Evolutionary conservation across 106 monocot genomes (phyloP).

Genomic region (Acorus calamus): DNA sequence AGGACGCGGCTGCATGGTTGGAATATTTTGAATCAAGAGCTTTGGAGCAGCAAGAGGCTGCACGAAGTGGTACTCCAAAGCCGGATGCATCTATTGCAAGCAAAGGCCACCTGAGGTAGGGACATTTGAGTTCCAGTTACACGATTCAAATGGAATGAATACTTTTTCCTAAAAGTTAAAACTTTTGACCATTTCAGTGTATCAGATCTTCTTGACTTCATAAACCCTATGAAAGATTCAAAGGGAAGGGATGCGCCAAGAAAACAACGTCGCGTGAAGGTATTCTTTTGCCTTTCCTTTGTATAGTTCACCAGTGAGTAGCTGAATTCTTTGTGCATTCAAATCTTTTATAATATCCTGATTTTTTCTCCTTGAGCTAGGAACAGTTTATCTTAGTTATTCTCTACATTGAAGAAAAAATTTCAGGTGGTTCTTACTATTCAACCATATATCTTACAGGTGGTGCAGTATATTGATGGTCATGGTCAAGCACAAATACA

Average conservation of each 20-base stretch:
- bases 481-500: too few relatives aligned
- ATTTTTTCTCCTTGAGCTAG: too few relatives aligned
- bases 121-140: not conserved
- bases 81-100: slow-evolving; percentile 96
- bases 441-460: too few relatives aligned
- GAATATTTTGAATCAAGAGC: slow-evolving; percentile 96
- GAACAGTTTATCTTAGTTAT: too few relatives aligned
- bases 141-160: not conserved
- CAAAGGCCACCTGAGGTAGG: slow-evolving; percentile 95
- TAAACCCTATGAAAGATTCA: slow-evolving; percentile 75
- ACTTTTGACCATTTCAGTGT: slow-evolving; percentile 64
- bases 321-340: too few relatives aligned
- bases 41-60: slow-evolving; percentile 90
- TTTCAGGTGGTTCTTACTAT: too few relatives aligned
- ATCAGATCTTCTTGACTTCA: slow-evolving; percentile 96
- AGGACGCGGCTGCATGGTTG: slow-evolving; percentile 98
- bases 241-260: slow-evolving; percentile 60
- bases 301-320: not conserved
- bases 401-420: too few relatives aligned
- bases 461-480: too few relatives aligned
- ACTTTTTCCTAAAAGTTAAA: slow-evolving; percentile 13
- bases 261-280: slow-evolving; percentile 58
- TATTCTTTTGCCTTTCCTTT: slow-evolving; percentile 10
- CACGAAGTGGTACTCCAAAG: slow-evolving; percentile 78
- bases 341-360: too few relatives aligned